Base-by-base conservation (phyloP, 129 eudicot species). In the Apium graveolens region DNA sequence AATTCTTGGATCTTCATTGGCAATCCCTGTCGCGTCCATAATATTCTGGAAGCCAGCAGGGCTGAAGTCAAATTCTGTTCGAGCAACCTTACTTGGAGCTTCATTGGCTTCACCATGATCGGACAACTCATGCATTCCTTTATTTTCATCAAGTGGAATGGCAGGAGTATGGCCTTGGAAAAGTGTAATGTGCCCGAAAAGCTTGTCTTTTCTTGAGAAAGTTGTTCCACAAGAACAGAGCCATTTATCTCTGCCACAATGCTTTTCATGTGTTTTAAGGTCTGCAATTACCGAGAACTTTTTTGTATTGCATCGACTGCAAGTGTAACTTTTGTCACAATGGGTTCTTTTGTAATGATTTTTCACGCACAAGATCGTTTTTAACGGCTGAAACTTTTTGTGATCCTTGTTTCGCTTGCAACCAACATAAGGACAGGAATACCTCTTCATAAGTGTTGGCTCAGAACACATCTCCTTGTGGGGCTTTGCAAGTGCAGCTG, bases 111-210 rank as follows among this genome's bases (percentile, higher is more conserved):
- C 91, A 45, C 88, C 91, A 70, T 42, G 77, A 81, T 88, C 87
- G 45, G 86, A 75, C 41, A 78, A 66, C 79, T 79, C 79, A 71
- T 71, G 71, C 7, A 78, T 68, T 37, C 77, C 84, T 84, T 83
- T 90, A 13, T 78, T 49, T 74, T 88, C 97, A 43, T 95, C 98
- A 32, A 80, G 41, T 3, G 94, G 96, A 76, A 95, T 90, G 16
- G 97, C 99, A 6, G 99, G 99, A n/a, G 99, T 92, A 53, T 95
- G 99, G 37, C 99, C 99, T 85, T 92, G 97, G 79, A 95, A 95
- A 70, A 95, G 96, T 21, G 97, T 80, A 74, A 95, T 87, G 35
- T 95, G 99, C 0, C 99, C 99, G 55, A 95, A 95, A 77, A 95
- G 92, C 79, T 95, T 95, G 84, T 95, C 99, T 80, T 95, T 95